phyloP scores from a whole-genome alignment of 2,329 filamentous ascomycete species.

The Ophiostoma perfectum region DNA sequence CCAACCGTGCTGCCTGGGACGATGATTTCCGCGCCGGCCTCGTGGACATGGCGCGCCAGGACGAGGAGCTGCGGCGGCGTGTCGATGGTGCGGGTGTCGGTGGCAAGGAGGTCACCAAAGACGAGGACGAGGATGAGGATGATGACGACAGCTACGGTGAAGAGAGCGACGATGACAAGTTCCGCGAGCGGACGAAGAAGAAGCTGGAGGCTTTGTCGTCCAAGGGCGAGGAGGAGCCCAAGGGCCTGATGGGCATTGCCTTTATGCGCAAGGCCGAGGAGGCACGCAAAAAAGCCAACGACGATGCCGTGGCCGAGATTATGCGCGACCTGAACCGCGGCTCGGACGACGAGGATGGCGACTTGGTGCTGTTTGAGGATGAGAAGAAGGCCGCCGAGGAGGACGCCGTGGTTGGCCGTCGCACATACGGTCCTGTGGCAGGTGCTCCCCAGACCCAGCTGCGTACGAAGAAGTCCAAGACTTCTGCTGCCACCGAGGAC shows the following conservation, averaged over 20 bases:
- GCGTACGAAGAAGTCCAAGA: not conserved
- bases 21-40: slow-evolving; percentile 75
- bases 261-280: slow-evolving; percentile 93
- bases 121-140: slow-evolving; percentile 49
- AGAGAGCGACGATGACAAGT: slow-evolving; percentile 51
- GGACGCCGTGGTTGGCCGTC: slow-evolving; percentile 25
- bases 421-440: slow-evolving; percentile 23
- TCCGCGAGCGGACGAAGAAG: slow-evolving; percentile 45
- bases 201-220: slow-evolving; percentile 40
- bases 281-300: slow-evolving; percentile 62
- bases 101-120: slow-evolving; percentile 25
- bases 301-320: slow-evolving; percentile 66
- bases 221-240: slow-evolving; percentile 50
- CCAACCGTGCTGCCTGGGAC: slow-evolving; percentile 79
- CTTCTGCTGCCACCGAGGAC: not conserved
- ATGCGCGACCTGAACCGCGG: slow-evolving; percentile 65
- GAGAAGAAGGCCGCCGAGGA: slow-evolving; percentile 1
- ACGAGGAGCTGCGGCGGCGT: slow-evolving; percentile 73
- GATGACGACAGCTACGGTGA: slow-evolving; percentile 48
- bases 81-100: slow-evolving; percentile 61
- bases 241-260: slow-evolving; percentile 69
- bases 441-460: not conserved
- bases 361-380: not conserved
- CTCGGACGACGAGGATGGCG: slow-evolving; percentile 13
- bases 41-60: slow-evolving; percentile 72